These are phyloP conservation scores for Lepidium campestre DNA, from an alignment of 441 rosid genomes.

Conservation along the genomic window DNA sequence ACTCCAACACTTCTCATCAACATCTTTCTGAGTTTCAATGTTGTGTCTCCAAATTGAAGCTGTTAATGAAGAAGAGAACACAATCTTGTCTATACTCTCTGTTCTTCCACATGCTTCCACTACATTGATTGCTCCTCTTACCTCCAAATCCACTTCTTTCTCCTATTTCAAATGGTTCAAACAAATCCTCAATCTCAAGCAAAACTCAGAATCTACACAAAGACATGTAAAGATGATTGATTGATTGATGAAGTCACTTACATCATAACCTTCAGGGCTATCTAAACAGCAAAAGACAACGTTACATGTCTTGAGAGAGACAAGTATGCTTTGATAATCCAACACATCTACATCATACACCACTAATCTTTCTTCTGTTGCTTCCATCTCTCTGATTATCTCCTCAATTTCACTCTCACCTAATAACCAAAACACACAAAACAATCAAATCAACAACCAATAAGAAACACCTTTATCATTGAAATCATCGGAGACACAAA, in stretches of 20 bases:
- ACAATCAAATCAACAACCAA: conserved; percentile 1
- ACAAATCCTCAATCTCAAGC: background rate
- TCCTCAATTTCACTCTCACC: conserved; percentile 56
- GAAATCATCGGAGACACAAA: background rate
- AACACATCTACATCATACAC: conserved; percentile 55
- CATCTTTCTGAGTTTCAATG: conserved; percentile 49
- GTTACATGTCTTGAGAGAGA: conserved; percentile 60
- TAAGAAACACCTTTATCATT: background rate
- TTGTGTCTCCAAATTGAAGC: conserved; percentile 84
- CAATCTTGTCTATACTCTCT: conserved; percentile 48
- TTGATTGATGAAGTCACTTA: conserved; percentile 24
- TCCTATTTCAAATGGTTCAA: conserved; percentile 11
- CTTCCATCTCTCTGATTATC: conserved; percentile 57
- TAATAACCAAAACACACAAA: conserved; percentile 2
- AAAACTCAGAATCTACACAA: background rate
- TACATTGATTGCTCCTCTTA: conserved; percentile 77
- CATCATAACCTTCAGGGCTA: conserved; percentile 65
- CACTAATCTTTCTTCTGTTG: conserved; percentile 40
- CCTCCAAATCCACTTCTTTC: conserved; percentile 56
- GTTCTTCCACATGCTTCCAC: conserved; percentile 92
- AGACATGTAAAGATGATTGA: background rate
- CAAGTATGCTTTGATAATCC: conserved; percentile 70
- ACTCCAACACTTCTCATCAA: conserved; percentile 86
- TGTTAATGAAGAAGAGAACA: conserved; percentile 68
- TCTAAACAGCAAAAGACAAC: conserved; percentile 75